A percentile compares a stretch with the other conserved stretches of the same genome.
These are phyloP conservation scores for Bodo saltans DNA, from an alignment of 78 protist genomes.

Conservation along the genomic window DNA sequence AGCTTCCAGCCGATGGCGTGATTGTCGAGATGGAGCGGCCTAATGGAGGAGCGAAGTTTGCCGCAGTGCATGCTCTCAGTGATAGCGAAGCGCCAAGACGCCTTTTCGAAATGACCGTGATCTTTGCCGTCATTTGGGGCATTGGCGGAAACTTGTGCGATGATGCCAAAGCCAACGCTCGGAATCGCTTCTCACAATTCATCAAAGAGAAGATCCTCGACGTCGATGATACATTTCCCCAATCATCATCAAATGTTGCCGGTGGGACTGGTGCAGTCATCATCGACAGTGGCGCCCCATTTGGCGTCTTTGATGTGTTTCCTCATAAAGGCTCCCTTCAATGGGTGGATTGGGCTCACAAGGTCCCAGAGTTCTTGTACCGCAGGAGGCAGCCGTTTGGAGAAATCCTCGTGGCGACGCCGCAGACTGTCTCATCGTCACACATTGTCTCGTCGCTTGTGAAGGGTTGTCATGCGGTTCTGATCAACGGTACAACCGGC, in stretches of 20 bases:
- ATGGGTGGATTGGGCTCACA: constrained; percentile 24
- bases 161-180: constrained; percentile 31
- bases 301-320: constrained; percentile 27
- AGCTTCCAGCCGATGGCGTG: neutral
- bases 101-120: constrained; percentile 34
- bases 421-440: neutral
- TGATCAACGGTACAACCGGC: neutral
- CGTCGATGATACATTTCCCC: neutral
- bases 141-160: constrained; percentile 53
- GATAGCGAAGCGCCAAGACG: constrained; percentile 14
- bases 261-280: too few relatives aligned
- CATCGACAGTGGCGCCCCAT: constrained; percentile 7
- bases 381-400: neutral
- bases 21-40: neutral
- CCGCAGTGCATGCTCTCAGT: too few relatives aligned
- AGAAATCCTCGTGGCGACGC: neutral
- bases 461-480: neutral
- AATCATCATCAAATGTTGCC: too few relatives aligned
- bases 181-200: constrained; percentile 20
- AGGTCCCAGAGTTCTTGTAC: neutral
- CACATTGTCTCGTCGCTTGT: neutral
- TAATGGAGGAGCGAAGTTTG: neutral
- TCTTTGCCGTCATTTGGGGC: constrained; percentile 58
- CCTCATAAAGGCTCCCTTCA: neutral
- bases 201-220: neutral